phyloP scores from a whole-genome alignment of 441 rosid species.

The Corymbia calophylla region DNA sequence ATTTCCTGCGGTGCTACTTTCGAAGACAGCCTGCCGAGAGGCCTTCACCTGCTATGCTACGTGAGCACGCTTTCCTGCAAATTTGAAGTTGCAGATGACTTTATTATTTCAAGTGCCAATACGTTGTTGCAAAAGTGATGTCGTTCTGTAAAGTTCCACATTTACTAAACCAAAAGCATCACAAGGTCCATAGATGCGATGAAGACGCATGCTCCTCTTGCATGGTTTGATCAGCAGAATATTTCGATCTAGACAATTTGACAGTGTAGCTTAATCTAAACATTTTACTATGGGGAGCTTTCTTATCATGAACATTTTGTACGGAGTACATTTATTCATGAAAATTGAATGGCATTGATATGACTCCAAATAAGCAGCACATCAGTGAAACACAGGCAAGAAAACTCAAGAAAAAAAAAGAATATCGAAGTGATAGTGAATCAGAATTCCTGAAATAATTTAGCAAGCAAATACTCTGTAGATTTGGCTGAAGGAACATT shows the following conservation, averaged over 20 bases:
- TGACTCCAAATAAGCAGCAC: neutral
- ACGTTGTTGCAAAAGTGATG: too few relatives aligned
- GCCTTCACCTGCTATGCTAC: too few relatives aligned
- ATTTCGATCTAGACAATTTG: neutral
- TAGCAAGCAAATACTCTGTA: neutral
- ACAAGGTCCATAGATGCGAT: too few relatives aligned
- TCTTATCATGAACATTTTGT: neutral
- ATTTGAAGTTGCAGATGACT: too few relatives aligned
- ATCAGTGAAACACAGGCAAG: neutral
- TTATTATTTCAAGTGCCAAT: too few relatives aligned
- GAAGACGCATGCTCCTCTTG: neutral
- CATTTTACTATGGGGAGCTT: neutral
- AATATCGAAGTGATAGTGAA: neutral
- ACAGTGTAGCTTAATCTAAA: neutral
- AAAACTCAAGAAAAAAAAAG: neutral
- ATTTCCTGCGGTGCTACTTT: too few relatives aligned
- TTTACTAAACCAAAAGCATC: too few relatives aligned
- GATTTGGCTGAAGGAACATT: neutral
- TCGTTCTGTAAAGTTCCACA: too few relatives aligned
- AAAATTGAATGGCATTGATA: neutral
- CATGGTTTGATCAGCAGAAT: fast-evolving
- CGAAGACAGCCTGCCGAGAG: too few relatives aligned
- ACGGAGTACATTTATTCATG: neutral
- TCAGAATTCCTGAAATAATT: neutral
- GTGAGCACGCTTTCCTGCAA: too few relatives aligned